Conservation (phyloP, 1,284 basidiomycete species). For the Phlebopus sp. region DNA sequence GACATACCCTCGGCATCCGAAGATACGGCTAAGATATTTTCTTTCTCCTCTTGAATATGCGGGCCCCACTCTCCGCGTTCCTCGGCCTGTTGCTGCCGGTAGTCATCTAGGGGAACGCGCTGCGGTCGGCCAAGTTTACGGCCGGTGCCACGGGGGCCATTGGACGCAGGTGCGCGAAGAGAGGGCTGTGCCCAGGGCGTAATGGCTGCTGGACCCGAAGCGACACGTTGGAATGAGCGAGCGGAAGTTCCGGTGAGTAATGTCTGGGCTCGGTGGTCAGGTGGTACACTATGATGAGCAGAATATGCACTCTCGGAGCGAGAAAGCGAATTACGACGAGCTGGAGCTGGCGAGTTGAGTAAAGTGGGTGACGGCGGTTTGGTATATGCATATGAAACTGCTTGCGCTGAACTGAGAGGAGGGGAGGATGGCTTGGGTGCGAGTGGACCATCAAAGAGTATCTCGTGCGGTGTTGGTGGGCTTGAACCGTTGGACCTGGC, state of each 20-base stretch:
- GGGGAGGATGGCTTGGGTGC: constrained; percentile 24
- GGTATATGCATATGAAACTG: constrained; percentile 19
- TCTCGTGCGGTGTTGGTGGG: constrained; percentile 39
- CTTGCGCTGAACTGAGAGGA: constrained; percentile 21
- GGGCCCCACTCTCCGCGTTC: constrained; percentile 35
- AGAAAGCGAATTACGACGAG: constrained; percentile 51
- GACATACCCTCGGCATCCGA: constrained; percentile 25
- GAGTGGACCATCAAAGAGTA: constrained; percentile 22
- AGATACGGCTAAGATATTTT: constrained; percentile 27
- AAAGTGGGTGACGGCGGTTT: constrained; percentile 35
- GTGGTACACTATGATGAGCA: constrained; percentile 15
- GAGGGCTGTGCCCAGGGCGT: constrained; percentile 33
- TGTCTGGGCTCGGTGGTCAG: constrained; percentile 24
- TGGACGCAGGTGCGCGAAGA: constrained; percentile 27
- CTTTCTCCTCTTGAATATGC: constrained; percentile 29
- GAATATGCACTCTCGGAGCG: constrained; percentile 62
- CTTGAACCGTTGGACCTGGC: constrained; percentile 33
- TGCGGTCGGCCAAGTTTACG: constrained; percentile 38
- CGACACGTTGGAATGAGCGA: constrained; percentile 58
- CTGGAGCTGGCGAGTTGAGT: constrained; percentile 35
- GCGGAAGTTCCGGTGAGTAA: constrained; percentile 21
- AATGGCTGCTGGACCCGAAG: constrained; percentile 50
- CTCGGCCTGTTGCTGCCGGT: constrained; percentile 37
- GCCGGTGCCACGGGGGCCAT: constrained; percentile 33
- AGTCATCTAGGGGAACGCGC: constrained; percentile 42